Base-by-base conservation (phyloP, 2,329 filamentous ascomycete species). In the Rhynchosporium secalis region DNA sequence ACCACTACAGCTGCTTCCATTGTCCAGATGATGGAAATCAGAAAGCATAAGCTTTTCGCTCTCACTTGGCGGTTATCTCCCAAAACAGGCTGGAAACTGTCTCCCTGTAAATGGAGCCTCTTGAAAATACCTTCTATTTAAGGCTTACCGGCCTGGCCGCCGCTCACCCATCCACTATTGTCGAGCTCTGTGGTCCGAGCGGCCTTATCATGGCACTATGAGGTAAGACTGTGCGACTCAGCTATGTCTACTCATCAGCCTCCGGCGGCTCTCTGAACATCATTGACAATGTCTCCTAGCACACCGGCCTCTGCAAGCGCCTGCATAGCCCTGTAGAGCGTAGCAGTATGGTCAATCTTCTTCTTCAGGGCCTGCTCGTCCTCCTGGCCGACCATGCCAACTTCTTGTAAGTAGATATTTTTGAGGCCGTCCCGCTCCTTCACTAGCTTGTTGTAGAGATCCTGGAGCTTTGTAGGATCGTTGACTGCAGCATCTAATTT, bases 301-400 rank as follows among this genome's bases (percentile, higher is more conserved):
- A 84, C 76, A 1, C 84, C 86, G 69, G 88, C 87, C 63, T 86
- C 84, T 0, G 88, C 88, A 62, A 96, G 79, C 65, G 83, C 84
- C 66, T 82, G 81, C 49, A 93, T 75, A 86, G 90, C 94, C 43
- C 76, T 78, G 68, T 90, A 85, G 28, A 94, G 80, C 0, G 86
- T 84, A 0, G 86, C 84, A 0, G 84, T 86, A 71, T 90, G 90
- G 71, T 96, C 90, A 70, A 85, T 82, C 69, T 83, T 82, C 2
- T 86, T 78, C 33, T 81, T 80, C 28, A 77, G 76, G 3, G 86
- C 83, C 52, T 81, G 80, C 51, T 79, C 75, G 28, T 82, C 78
- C 62, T 85, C 83, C 12, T 80, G 79, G 1, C 76, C 76, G 45
- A 80, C 75, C 13, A 69, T 68, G 5, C 75, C 73, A 40, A 78